A percentile compares a stretch with the other conserved stretches of the same genome.
phyloP scores from a whole-genome alignment of 2,329 filamentous ascomycete species.

The Zelopaecilomyces penicillatus region DNA sequence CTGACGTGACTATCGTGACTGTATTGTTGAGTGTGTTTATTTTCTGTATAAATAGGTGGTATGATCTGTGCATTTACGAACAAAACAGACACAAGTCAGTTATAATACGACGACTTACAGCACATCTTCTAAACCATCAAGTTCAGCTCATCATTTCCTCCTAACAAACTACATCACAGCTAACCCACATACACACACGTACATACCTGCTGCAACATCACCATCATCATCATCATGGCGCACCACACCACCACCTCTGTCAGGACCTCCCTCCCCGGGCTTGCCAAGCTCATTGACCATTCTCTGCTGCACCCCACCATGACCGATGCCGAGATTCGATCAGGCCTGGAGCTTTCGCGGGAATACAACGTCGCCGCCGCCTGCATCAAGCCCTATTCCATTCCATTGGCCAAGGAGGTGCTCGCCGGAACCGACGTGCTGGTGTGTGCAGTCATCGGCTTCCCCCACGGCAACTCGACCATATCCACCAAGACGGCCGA shows the following conservation, averaged over 20 bases:
- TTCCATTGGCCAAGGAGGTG: slow-evolving; percentile 37
- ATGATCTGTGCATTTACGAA: no score
- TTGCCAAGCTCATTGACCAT: slow-evolving; percentile 52
- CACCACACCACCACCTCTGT: slow-evolving; percentile 18
- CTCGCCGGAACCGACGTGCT: slow-evolving; percentile 41
- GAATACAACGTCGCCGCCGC: slow-evolving; percentile 44
- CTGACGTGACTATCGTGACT: no score
- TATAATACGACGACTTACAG: no score
- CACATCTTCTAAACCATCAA: no score
- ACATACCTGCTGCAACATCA: not conserved
- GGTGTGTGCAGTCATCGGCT: slow-evolving; percentile 52
- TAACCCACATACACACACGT: not conserved
- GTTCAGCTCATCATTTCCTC: no score
- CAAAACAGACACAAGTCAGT: no score
- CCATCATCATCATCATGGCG: slow-evolving; percentile 1
- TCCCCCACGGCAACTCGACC: slow-evolving; percentile 51
- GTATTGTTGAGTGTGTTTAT: no score
- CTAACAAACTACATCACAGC: no score
- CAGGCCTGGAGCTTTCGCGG: slow-evolving; percentile 39
- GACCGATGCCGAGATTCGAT: slow-evolving; percentile 44
- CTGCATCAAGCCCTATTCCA: slow-evolving; percentile 50
- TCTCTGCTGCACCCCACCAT: slow-evolving; percentile 54
- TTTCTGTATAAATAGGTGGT: no score
- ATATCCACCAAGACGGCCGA: slow-evolving; percentile 46
- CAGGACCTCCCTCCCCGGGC: slow-evolving; percentile 33